These are phyloP conservation scores for Asterophora lycoperdoides DNA, from an alignment of 768 basidiomycete species.

Conservation along the genomic window DNA sequence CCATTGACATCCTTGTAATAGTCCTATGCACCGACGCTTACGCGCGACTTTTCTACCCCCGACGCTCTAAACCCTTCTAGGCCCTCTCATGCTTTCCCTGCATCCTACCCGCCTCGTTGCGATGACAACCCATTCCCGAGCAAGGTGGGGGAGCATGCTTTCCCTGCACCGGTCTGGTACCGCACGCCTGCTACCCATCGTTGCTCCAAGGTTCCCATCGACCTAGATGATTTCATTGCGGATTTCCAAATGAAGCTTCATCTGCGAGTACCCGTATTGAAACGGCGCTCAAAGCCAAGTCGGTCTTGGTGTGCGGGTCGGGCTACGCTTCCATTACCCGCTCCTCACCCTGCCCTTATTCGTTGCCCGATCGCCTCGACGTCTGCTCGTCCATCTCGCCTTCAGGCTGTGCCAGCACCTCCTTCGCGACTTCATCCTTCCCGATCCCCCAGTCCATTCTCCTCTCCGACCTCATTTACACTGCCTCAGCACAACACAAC, in stretches of 20 bases:
- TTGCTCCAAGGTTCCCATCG: background rate
- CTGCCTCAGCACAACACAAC: background rate
- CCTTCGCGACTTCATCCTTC: background rate
- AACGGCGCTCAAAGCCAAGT: background rate
- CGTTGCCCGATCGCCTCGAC: background rate
- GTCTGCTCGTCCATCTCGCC: background rate
- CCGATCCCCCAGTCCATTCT: slow-evolving; percentile 1
- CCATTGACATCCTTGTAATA: too few species aligned
- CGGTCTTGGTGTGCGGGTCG: slow-evolving; percentile 9
- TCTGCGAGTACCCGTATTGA: background rate
- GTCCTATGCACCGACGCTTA: too few species aligned
- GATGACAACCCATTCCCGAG: slow-evolving; percentile 12
- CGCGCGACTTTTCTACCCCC: background rate
- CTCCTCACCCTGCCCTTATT: slow-evolving; percentile 10
- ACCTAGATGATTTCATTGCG: slow-evolving; percentile 3
- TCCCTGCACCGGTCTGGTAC: slow-evolving; percentile 28
- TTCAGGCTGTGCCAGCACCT: background rate
- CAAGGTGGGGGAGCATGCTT: slow-evolving; percentile 11
- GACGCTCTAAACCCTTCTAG: background rate
- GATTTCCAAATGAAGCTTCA: slow-evolving; percentile 12
- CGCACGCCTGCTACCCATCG: slow-evolving; percentile 19
- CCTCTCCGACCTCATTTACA: background rate
- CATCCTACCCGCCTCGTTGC: slow-evolving; percentile 9
- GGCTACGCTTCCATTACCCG: background rate
- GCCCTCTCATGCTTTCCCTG: slow-evolving; percentile 25